phyloP scores from a whole-genome alignment of 495 filamentous ascomycete genomes.

The Aspergillus baeticus region DNA sequence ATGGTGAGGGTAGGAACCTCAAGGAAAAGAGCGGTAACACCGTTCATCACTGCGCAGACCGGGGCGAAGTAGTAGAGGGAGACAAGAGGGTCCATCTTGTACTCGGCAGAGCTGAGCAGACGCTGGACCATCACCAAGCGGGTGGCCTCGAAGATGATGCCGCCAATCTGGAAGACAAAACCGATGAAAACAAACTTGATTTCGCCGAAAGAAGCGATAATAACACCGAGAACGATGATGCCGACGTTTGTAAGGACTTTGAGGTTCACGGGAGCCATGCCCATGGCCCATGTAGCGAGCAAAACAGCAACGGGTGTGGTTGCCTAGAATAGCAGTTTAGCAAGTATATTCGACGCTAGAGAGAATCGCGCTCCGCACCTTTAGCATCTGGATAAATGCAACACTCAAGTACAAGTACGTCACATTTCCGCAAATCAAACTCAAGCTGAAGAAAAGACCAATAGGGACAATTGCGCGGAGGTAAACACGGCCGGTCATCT shows the following conservation, averaged over 20 bases:
- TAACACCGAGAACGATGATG: constrained; percentile 83
- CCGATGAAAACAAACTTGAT: constrained; percentile 87
- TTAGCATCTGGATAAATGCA: constrained; percentile 97
- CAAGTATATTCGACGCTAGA: background rate
- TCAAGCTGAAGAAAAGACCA: constrained; percentile 88
- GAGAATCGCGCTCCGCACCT: constrained; percentile 51
- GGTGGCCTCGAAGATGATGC: constrained; percentile 86
- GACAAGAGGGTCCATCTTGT: constrained; percentile 96
- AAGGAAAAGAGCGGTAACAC: constrained; percentile 71
- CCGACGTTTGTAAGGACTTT: constrained; percentile 83
- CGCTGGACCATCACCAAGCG: constrained; percentile 90
- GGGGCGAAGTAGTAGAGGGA: constrained; percentile 97
- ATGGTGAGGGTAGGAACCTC: constrained; percentile 72
- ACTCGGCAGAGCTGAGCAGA: constrained; percentile 83
- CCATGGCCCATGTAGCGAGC: constrained; percentile 78
- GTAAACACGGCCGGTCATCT: constrained; percentile 92
- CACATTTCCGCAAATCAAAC: constrained; percentile 91
- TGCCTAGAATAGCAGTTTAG: constrained; percentile 51
- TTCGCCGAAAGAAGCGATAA: constrained; percentile 89
- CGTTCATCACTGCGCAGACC: constrained; percentile 89
- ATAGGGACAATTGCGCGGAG: constrained; percentile 90
- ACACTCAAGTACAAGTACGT: constrained; percentile 92
- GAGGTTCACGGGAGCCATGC: constrained; percentile 72
- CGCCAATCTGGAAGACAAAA: constrained; percentile 81
- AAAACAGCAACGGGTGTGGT: constrained; percentile 90